Evolutionary conservation across 2,329 filamentous ascomycete genomes (phyloP).

Genomic region (Colletotrichum theobromicola): DNA sequence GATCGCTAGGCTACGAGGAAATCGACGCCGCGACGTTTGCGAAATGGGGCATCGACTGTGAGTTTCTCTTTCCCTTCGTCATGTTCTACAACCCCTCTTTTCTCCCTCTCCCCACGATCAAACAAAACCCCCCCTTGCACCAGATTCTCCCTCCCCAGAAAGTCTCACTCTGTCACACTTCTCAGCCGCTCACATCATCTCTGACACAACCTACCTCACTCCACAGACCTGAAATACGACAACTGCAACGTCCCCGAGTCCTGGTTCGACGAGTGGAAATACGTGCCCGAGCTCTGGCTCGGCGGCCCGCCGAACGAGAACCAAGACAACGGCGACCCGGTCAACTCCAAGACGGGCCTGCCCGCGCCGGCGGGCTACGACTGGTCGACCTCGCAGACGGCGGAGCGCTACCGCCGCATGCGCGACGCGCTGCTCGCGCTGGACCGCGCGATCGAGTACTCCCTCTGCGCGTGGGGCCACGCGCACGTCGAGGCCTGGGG

Average conservation of each 20-base stretch:
- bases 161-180: background rate
- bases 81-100: background rate
- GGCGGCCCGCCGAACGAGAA: constrained; percentile 34
- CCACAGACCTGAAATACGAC: constrained; percentile 59
- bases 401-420: constrained; percentile 54
- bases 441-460: constrained; percentile 53
- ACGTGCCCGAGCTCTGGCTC: constrained; percentile 28
- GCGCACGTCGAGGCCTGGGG: constrained; percentile 57
- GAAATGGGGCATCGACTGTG: constrained; percentile 63
- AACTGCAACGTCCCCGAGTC: constrained; percentile 52
- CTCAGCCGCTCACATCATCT: background rate
- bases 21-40: constrained; percentile 64
- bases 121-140: background rate
- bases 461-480: constrained; percentile 59
- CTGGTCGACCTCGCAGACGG: constrained; percentile 52
- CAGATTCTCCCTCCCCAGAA: background rate
- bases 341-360: constrained; percentile 32
- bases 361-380: constrained; percentile 54
- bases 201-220: no score
- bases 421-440: constrained; percentile 52
- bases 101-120: background rate
- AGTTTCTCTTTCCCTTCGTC: constrained; percentile 22
- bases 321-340: constrained; percentile 25
- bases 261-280: constrained; percentile 39
- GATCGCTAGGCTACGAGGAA: constrained; percentile 59